Evolutionary conservation across 2,329 filamentous ascomycete species (phyloP).

Genomic region (Xylariaceae sp.): DNA sequence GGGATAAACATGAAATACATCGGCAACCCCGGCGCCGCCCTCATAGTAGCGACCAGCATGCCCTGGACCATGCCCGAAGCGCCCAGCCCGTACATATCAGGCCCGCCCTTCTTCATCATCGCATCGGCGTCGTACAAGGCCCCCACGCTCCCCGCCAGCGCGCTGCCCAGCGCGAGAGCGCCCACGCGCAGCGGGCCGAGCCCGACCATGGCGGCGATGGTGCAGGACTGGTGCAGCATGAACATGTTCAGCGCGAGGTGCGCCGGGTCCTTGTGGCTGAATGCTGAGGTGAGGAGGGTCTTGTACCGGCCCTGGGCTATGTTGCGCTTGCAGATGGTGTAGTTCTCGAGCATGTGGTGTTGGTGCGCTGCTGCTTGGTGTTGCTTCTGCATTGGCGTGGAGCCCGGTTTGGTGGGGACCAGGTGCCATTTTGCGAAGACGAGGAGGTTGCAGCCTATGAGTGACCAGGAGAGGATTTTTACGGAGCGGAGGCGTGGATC

Average conservation of each 20-base stretch:
- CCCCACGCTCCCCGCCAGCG: conserved; percentile 16
- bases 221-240: conserved; percentile 13
- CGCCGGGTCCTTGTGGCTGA: conserved; percentile 18
- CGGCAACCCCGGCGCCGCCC: conserved; percentile 12
- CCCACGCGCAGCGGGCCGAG: conserved; percentile 11
- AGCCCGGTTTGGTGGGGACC: not conserved
- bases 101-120: conserved; percentile 5
- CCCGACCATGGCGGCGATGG: conserved; percentile 13
- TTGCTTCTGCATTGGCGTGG: not conserved
- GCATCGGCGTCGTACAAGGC: conserved; percentile 11
- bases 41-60: conserved; percentile 18
- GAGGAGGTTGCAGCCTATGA: conserved; percentile 7
- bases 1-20: conserved; percentile 22
- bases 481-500: not conserved
- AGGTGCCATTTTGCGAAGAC: conserved; percentile 5
- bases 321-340: conserved; percentile 19
- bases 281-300: conserved; percentile 21
- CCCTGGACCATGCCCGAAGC: conserved; percentile 26
- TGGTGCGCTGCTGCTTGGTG: not conserved
- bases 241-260: conserved; percentile 27
- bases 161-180: conserved; percentile 20
- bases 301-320: conserved; percentile 23
- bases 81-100: conserved; percentile 15
- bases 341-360: conserved; percentile 20
- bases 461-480: not conserved